A percentile compares a stretch with the other conserved stretches of the same genome.
These are phyloP conservation scores for Lachnellula hyalina DNA, from an alignment of 2,329 filamentous ascomycete genomes.

Conservation along the genomic window DNA sequence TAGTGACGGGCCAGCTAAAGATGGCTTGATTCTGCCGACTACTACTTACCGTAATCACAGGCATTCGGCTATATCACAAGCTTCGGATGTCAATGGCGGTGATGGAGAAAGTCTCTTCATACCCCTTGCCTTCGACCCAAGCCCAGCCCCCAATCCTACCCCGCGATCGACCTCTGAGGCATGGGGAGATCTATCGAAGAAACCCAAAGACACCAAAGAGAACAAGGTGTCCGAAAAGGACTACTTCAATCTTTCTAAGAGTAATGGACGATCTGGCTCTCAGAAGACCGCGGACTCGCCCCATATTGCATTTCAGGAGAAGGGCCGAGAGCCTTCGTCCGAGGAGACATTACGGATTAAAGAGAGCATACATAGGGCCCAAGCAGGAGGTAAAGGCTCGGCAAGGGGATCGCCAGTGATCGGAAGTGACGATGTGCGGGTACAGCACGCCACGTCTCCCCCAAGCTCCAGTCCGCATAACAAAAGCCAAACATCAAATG, in stretches of 20 bases:
- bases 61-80: constrained; percentile 62
- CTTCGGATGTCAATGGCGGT: constrained; percentile 37
- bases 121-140: constrained; percentile 68
- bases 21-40: constrained; percentile 65
- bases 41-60: constrained; percentile 74
- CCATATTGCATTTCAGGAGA: constrained; percentile 91
- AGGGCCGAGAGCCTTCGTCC: constrained; percentile 60
- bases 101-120: constrained; percentile 61
- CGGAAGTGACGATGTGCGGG: constrained; percentile 24
- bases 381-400: constrained; percentile 22
- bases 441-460: constrained; percentile 27
- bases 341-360: constrained; percentile 47
- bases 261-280: constrained; percentile 25
- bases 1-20: constrained; percentile 41
- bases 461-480: constrained; percentile 28
- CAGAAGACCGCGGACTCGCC: constrained; percentile 52
- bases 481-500: constrained; percentile 34
- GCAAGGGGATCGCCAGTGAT: constrained; percentile 22
- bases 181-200: constrained; percentile 39
- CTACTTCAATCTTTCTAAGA: constrained; percentile 49
- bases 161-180: constrained; percentile 49
- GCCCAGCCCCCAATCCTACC: constrained; percentile 48
- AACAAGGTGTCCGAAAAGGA: constrained; percentile 42
- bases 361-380: constrained; percentile 41
- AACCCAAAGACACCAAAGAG: constrained; percentile 29